These are phyloP conservation scores for Russula olivacea DNA, from an alignment of 768 basidiomycete genomes.

Conservation along the genomic window DNA sequence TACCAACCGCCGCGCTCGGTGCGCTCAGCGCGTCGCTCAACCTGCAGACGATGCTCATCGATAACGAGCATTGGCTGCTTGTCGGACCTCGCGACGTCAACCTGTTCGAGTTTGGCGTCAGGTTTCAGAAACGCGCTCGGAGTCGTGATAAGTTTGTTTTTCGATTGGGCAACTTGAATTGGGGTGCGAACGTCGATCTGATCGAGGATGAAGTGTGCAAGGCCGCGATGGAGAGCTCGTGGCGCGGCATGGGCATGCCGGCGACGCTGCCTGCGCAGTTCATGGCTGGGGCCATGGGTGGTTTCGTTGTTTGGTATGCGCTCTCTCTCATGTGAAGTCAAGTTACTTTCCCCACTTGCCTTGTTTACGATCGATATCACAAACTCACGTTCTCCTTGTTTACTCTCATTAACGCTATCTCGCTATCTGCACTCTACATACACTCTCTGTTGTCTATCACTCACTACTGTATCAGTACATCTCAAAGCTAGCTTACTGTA, in stretches of 20 bases:
- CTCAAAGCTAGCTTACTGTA: background rate
- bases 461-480: background rate
- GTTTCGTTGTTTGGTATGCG: slow-evolving; percentile 21
- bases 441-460: slow-evolving; percentile 3
- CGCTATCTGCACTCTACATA: background rate
- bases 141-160: slow-evolving; percentile 5
- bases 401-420: background rate
- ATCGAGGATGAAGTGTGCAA: slow-evolving; percentile 17
- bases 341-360: background rate
- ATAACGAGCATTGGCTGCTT: slow-evolving; percentile 19
- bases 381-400: background rate
- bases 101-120: slow-evolving; percentile 8
- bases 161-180: slow-evolving; percentile 12
- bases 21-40: slow-evolving; percentile 4
- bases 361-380: background rate
- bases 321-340: slow-evolving; percentile 18
- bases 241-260: background rate
- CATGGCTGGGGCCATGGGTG: slow-evolving; percentile 22
- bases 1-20: slow-evolving; percentile 3
- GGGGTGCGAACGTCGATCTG: slow-evolving; percentile 17
- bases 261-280: slow-evolving; percentile 23
- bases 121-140: slow-evolving; percentile 4
- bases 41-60: slow-evolving; percentile 8
- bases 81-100: slow-evolving; percentile 3
- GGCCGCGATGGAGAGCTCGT: background rate